Base-by-base conservation (phyloP, 768 basidiomycete genomes). In the Macrolepiota dolichaula region DNA sequence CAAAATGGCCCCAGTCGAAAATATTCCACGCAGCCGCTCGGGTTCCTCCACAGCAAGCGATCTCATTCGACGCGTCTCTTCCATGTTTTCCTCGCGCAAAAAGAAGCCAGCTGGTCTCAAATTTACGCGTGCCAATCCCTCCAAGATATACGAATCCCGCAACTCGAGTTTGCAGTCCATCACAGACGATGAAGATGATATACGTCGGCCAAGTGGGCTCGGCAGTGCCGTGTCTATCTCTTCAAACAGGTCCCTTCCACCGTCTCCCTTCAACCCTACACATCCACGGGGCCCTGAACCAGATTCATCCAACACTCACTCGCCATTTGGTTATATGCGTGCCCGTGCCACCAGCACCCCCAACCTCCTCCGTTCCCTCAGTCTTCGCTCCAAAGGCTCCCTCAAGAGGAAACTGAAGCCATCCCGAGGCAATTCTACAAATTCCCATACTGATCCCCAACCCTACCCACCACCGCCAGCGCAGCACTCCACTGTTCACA, bases 131-230 rank as follows among this genome's bases (percentile, higher is more conserved):
- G 58, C 46, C 12, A 27, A 61, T 32, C 38, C 67, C 22, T 49
- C 51, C 51, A 65, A 51, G 19, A 55, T 62, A 50, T 59, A 64
- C n/a, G 32, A 56, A 51, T 52, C 54, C 5, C 62, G 59, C 24
- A 53, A 63, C 5, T 35, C 55, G 22, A 63, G 64, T 22, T 54
- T 19, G 49, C 59, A 64, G n/a, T 68, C 68, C 47, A 58, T 61
- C 35, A 38, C 57, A 35, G 62, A 65, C 47, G 51, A 63, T 11
- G 68, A 71, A n/a, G 77, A 78, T 51, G 79, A 81, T 35, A 81
- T 81, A 55, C 77, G 80, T 27, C 65, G 76, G 47, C 80, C 80
- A 6, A 81, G 80, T 65, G 80, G 79, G 4, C 67, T 81, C 12
- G 80, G 80, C 24, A 72, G 76, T 35, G 69, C 76, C 6, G 72